A percentile compares a stretch with the other conserved stretches of the same genome.
phyloP scores from a whole-genome alignment of 768 basidiomycete species.

The Amanita thiersii region DNA sequence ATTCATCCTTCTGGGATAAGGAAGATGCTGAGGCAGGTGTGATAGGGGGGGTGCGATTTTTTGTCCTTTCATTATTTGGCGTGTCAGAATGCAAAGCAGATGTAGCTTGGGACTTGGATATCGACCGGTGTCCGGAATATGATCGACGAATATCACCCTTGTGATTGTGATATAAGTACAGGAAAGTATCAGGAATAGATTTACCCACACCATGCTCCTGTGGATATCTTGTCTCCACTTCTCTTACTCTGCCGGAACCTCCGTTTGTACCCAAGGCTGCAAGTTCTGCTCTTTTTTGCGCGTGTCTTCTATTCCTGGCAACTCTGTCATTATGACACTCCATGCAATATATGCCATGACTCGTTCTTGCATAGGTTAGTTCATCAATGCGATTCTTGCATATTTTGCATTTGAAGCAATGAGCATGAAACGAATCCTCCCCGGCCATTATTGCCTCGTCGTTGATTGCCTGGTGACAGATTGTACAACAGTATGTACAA shows the following conservation, averaged over 20 bases:
- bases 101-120: too few relatives aligned
- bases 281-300: slow-evolving; percentile 77
- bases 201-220: slow-evolving; percentile 36
- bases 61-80: too few relatives aligned
- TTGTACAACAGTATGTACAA: slow-evolving; percentile 93
- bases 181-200: too few relatives aligned
- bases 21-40: too few relatives aligned
- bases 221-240: slow-evolving; percentile 27
- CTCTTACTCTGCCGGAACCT: slow-evolving; percentile 30
- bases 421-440: slow-evolving; percentile 96
- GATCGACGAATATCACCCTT: too few relatives aligned
- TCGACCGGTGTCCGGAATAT: too few relatives aligned
- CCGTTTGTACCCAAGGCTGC: slow-evolving; percentile 20
- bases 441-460: slow-evolving; percentile 99
- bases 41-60: too few relatives aligned
- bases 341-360: slow-evolving; percentile 98
- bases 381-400: slow-evolving; percentile 95
- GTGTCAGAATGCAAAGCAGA: too few relatives aligned
- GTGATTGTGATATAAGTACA: too few relatives aligned
- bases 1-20: slow-evolving; percentile 6
- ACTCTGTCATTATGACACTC: slow-evolving; percentile 97
- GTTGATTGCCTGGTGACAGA: slow-evolving; percentile 89
- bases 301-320: slow-evolving; percentile 83
- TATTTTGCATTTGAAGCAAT: slow-evolving; percentile 97
- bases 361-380: slow-evolving; percentile 96